Base-by-base conservation (phyloP, 345 rosid species). In the Camelina sativa region DNA sequence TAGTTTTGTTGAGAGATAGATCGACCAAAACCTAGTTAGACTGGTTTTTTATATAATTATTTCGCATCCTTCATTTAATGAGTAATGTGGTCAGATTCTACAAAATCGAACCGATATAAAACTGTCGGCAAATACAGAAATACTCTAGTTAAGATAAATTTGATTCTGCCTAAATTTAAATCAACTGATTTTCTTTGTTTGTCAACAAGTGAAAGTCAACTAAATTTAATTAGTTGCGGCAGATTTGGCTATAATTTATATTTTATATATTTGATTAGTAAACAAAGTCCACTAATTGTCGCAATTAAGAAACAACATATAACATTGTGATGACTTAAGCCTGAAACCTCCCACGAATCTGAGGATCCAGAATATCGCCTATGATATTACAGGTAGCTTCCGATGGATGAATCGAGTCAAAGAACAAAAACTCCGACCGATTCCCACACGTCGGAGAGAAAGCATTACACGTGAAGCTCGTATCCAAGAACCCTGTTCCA, bases 321-420 rank as follows among this genome's bases (percentile, higher is more conserved):
- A 50, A 62, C 34, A 38, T 47, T 59, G 30, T 41, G 19, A 40
- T 40, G 43, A 19, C 73, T 59, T 75, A 75, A 40, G 62, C 79
- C 28, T 25, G 11, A 28, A 59, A 6, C 67, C 43, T 17, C 5
- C 6, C 11, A 13, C 68, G 79, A 28, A 76, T 76, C 12, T 32
- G 15, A n/a, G 61, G 10, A 37, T 67, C 59, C 37, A 62, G n/a
- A 23, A 16, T 8, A 40, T 76, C 13, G 6, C 57, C 74, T 2
- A 76, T 35, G 75, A 54, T 17, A 28, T 55, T 76, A 22, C 86
- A 82, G 3, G 78, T 83, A 51, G 85, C 68, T 71, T 88, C 74
- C 1, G 82, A 69, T 8, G 80, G 87, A 81, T 88, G 90, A 34
- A 85, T 73, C 65, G 78, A 32, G 43, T 81, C 91, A 74, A 82